Conservation (phyloP, 805 yeast genomes). For the Spathaspora gorwiae region DNA sequence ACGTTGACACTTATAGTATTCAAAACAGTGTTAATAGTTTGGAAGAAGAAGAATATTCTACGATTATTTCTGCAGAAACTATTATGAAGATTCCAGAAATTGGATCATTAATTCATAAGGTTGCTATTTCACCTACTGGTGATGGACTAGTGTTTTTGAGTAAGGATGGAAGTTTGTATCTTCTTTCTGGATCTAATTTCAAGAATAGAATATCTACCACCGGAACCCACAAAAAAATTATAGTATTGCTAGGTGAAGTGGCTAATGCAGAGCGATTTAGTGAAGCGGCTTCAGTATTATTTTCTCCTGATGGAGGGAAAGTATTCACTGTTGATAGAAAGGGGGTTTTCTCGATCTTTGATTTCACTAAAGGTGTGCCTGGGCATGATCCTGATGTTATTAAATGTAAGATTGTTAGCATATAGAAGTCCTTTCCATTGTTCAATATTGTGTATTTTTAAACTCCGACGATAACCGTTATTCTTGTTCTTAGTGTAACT, state of each 20-base stretch:
- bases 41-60: conserved; percentile 14
- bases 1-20: conserved; percentile 16
- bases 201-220: conserved; percentile 13
- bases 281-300: conserved; percentile 75
- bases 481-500: background rate
- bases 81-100: conserved; percentile 65
- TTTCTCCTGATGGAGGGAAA: conserved; percentile 78
- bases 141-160: conserved; percentile 81
- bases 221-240: conserved; percentile 37
- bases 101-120: conserved; percentile 72
- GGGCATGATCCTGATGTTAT: conserved; percentile 60
- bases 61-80: conserved; percentile 26
- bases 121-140: conserved; percentile 77
- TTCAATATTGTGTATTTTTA: background rate
- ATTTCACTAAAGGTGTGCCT: conserved; percentile 83
- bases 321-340: conserved; percentile 74
- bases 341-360: conserved; percentile 74
- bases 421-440: conserved; percentile 4
- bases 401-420: conserved; percentile 55
- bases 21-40: conserved; percentile 15
- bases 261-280: conserved; percentile 65
- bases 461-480: background rate
- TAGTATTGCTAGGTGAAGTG: conserved; percentile 71
- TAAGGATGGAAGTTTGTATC: conserved; percentile 69
- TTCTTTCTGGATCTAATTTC: conserved; percentile 57